Evolutionary conservation across 495 filamentous ascomycete species (phyloP), one percentile per base, ranked within the genome.

Genomic region (Acidomyces sp.): DNA sequence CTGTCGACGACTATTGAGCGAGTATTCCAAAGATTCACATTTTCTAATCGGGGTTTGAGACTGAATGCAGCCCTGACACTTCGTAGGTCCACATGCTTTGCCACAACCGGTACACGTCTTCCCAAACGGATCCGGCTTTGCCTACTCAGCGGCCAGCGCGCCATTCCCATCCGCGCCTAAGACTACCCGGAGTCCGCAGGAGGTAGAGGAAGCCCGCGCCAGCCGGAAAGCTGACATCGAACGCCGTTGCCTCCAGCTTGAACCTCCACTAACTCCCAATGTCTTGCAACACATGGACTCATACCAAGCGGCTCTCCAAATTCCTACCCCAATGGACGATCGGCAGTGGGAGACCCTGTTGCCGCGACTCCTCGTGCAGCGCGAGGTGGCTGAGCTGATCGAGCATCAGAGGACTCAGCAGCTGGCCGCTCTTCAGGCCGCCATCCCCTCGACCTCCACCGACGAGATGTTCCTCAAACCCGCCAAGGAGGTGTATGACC

Each of bases 261-360:
- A 72, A 25, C 81, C 80, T 11, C 77, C 80, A 13, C 53, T 86
- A 29, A 50, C 57, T 17, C 55, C 74, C 22, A 61, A 62, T 41
- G 59, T 82, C 11, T 62, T 85, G 25, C 63, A 62, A 27, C 74
- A 76, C 41, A 78, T 84, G 53, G 70, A 76, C 6, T 71, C 79
- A 0, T 85, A 80, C 46, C 71, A 78, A 46, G 77, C 77, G 11
- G 75, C 82, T 11, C 66, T 77, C 25, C 72, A 80, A 27, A 80
- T 83, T 31, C 65, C 70, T 12, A 59, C 65, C 15, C 70, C 72
- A 20, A 58, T 86, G 31, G 72, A 70, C 44, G 78, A 83, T 31
- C 56, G 62, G 16, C 72, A 70, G 0, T 85, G 80, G 80, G 62
- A 71, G 30, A 50, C 74, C 19, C 61, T 85, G 3, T 71, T 74